Evolutionary conservation across 768 basidiomycete species (phyloP), one percentile per base, ranked within the genome.

Genomic region (Clavaria fumosa): DNA sequence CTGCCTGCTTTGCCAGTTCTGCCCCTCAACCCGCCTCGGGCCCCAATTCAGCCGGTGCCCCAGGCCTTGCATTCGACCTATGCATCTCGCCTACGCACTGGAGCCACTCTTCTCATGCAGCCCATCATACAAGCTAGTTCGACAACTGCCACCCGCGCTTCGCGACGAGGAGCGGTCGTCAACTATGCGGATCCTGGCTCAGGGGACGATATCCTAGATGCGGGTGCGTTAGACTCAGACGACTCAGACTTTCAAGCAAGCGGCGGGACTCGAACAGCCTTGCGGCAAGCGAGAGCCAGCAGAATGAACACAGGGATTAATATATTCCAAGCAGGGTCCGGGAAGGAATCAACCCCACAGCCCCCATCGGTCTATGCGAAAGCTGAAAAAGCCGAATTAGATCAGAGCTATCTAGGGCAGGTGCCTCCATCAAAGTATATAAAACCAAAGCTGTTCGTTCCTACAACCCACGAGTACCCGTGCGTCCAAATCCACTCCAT

Each of bases 131-230:
- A 60, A 4, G 45, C 61, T n/a, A 45, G 67, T 5, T 50, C 71
- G 1, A 46, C 64, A 5, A 55, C 57, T 3, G 48, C 50, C 22
- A 51, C 56, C 1, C 63, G 71, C n/a, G 53, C 65, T 1, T 56
- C 69, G 2, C 67, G 65, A 27, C 66, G 80, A 35, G 73, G 75
- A 14, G 72, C 70, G n/a, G 64, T 72, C 36, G 67, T 90, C 45
- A 90, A 89, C 59, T 91, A 91, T 43, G 75, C 83, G 0, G 88
- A 91, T 40, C 78, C 84, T 17, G 84, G 73, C 1, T 85, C 81
- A 0, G 79, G 76, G 3, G 84, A 89, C 43, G 83, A 83, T 44
- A 63, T 80, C 24, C 78, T 77, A 0, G 83, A 85, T 45, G 79
- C 78, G 6, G 85, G 82, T 4, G 81, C 78, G 4, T 54, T 81